Evolutionary conservation across 129 eudicot genomes (phyloP).

Genomic region (Arctium minus): DNA sequence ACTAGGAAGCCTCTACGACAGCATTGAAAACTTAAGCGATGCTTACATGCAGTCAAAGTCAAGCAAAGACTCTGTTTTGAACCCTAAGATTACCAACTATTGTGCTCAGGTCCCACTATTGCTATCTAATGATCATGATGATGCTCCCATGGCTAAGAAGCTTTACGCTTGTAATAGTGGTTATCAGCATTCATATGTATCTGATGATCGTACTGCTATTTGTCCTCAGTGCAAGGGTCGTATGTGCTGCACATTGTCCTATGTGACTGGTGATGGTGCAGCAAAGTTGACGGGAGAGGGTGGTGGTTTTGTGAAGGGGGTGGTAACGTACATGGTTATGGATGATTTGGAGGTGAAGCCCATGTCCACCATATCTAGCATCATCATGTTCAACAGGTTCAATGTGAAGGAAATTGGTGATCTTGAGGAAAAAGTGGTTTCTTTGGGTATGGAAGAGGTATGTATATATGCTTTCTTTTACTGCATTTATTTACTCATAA

Average conservation of each 20-base stretch:
- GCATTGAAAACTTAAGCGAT: neutral
- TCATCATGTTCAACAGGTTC: conserved; percentile 34
- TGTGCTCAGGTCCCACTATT: neutral
- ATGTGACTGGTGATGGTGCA: neutral
- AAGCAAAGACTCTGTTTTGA: neutral
- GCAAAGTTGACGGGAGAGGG: neutral
- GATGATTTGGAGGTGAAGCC: conserved; percentile 53
- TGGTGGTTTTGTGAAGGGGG: conserved; percentile 57
- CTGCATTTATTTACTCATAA: neutral
- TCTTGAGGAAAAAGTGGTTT: conserved; percentile 40
- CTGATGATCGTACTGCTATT: conserved; percentile 7
- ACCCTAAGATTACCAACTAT: neutral
- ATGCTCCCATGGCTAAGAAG: neutral
- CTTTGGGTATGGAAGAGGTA: conserved; percentile 42
- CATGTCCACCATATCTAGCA: conserved; percentile 48
- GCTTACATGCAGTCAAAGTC: neutral
- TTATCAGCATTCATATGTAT: neutral
- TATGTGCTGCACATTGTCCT: neutral
- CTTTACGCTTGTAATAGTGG: conserved; percentile 22
- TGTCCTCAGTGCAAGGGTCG: conserved; percentile 7
- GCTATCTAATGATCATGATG: neutral
- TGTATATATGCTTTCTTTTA: conserved; percentile 13
- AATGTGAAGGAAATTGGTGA: conserved; percentile 38
- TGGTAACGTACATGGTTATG: conserved; percentile 55
- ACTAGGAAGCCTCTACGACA: neutral